phyloP scores from a whole-genome alignment of 768 basidiomycete species.

The Pholiota molesta region DNA sequence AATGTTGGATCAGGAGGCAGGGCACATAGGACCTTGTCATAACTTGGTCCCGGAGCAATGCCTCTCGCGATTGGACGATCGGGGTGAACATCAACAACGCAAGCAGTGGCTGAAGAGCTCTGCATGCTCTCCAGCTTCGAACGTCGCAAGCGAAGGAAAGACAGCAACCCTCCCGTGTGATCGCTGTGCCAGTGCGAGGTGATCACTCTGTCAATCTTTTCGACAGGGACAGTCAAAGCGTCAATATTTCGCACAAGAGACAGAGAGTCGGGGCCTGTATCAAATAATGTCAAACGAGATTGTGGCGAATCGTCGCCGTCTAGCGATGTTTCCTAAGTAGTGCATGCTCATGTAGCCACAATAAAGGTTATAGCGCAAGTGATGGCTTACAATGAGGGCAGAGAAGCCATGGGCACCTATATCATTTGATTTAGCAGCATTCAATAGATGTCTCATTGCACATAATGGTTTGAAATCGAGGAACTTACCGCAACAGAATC shows the following conservation, averaged over 20 bases:
- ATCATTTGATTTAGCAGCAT: neutral
- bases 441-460: too few relatives aligned
- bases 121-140: slow-evolving; percentile 9
- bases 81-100: slow-evolving; percentile 77
- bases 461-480: too few relatives aligned
- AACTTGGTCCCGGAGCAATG: slow-evolving; percentile 66
- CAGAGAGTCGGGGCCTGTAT: slow-evolving; percentile 79
- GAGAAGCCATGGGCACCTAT: slow-evolving; percentile 84
- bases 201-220: slow-evolving; percentile 61
- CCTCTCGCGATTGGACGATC: slow-evolving; percentile 74
- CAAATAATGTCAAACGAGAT: slow-evolving; percentile 69
- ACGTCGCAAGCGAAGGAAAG: slow-evolving; percentile 55
- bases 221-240: slow-evolving; percentile 58
- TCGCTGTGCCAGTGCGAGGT: slow-evolving; percentile 84
- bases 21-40: slow-evolving; percentile 57
- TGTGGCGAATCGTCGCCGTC: slow-evolving; percentile 33
- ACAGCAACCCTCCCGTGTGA: slow-evolving; percentile 73
- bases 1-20: slow-evolving; percentile 76
- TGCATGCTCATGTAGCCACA: neutral
- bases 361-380: neutral
- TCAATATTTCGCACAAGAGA: slow-evolving; percentile 74
- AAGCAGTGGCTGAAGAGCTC: slow-evolving; percentile 23
- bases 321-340: slow-evolving; percentile 56
- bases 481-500: slow-evolving; percentile 57
- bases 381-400: slow-evolving; percentile 65